A percentile compares a stretch with the other conserved stretches of the same genome.
These are phyloP conservation scores for Microcyclospora pomicola DNA, from an alignment of 2,329 filamentous ascomycete species.

Conservation along the genomic window DNA sequence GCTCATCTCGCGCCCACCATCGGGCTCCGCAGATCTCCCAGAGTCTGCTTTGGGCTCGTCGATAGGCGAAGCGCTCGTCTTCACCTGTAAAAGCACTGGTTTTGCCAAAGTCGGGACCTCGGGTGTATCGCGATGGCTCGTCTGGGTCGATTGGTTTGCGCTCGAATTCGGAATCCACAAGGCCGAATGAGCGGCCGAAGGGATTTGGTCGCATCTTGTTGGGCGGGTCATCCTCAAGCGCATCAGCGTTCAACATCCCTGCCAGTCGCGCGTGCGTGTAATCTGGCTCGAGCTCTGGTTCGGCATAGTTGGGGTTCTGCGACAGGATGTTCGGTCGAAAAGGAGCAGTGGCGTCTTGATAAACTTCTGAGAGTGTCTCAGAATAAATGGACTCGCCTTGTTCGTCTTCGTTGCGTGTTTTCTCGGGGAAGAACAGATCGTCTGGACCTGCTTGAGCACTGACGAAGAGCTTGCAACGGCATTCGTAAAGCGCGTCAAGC, in stretches of 20 bases:
- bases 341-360: constrained; percentile 61
- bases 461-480: constrained; percentile 62
- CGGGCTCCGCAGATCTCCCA: constrained; percentile 66
- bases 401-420: constrained; percentile 8
- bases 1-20: constrained; percentile 53
- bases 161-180: constrained; percentile 20
- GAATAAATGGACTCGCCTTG: constrained; percentile 42
- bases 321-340: constrained; percentile 67
- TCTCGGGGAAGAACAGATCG: constrained; percentile 57
- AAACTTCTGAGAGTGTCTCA: constrained; percentile 59
- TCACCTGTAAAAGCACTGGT: constrained; percentile 60
- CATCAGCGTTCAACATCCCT: constrained; percentile 27
- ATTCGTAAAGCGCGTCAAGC: constrained; percentile 68
- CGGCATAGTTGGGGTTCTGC: constrained; percentile 34
- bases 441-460: constrained; percentile 56
- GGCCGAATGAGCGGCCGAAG: constrained; percentile 20
- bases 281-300: constrained; percentile 21
- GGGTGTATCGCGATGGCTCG: constrained; percentile 8
- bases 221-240: constrained; percentile 37
- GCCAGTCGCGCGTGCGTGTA: constrained; percentile 24
- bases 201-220: constrained; percentile 23
- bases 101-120: constrained; percentile 48
- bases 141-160: constrained; percentile 22
- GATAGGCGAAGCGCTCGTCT: constrained; percentile 71
- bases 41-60: constrained; percentile 59